Conservation (phyloP, 768 basidiomycete genomes). For the Tephrocybe sp. region DNA sequence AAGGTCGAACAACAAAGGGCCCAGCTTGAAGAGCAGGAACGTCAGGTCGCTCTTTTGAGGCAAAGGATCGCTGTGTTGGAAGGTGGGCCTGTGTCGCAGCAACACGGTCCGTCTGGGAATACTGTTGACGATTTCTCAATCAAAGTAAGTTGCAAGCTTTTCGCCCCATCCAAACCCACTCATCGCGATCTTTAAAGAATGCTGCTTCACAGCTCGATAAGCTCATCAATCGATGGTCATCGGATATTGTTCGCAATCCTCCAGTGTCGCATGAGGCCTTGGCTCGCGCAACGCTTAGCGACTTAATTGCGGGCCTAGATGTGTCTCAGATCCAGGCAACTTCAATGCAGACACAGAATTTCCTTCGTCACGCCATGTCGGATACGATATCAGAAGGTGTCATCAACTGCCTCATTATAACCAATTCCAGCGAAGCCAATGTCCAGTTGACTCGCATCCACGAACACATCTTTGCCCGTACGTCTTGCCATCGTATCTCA, state of each 20-base stretch:
- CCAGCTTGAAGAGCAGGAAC: conserved; percentile 82
- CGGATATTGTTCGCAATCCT: conserved; percentile 63
- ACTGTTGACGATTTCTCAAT: conserved; percentile 89
- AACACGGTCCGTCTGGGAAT: conserved; percentile 49
- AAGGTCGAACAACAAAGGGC: conserved; percentile 81
- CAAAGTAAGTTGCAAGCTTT: conserved; percentile 50
- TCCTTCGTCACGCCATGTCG: conserved; percentile 79
- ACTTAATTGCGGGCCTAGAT: conserved; percentile 55
- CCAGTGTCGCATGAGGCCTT: conserved; percentile 53
- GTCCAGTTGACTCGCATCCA: conserved; percentile 83
- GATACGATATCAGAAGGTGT: conserved; percentile 77
- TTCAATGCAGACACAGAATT: conserved; percentile 75
- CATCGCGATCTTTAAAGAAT: conserved; percentile 46
- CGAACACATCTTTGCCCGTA: conserved; percentile 84
- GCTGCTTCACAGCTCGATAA: conserved; percentile 81
- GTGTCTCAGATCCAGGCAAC: conserved; percentile 43
- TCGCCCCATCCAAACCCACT: conserved; percentile 3
- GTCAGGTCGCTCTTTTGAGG: conserved; percentile 73
- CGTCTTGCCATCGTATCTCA: conserved; percentile 34
- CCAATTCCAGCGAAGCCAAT: conserved; percentile 83
- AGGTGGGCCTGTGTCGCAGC: conserved; percentile 50
- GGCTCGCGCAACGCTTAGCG: conserved; percentile 57
- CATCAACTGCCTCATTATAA: conserved; percentile 84
- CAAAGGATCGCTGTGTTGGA: conserved; percentile 74
- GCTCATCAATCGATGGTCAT: conserved; percentile 85